These are phyloP conservation scores for Moringa oleifera DNA, from an alignment of 345 rosid species.

Conservation along the genomic window DNA sequence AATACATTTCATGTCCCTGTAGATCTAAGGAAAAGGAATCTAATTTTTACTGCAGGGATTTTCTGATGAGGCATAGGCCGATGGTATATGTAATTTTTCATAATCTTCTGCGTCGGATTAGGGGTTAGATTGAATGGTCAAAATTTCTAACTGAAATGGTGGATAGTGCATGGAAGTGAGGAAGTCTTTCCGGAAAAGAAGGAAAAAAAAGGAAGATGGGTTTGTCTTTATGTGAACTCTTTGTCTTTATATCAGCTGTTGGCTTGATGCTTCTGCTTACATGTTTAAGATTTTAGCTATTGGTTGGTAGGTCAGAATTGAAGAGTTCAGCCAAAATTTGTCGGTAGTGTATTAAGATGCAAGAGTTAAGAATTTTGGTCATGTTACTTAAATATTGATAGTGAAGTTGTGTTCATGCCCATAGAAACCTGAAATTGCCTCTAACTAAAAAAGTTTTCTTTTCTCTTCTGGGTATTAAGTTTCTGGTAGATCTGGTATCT, in stretches of 20 bases:
- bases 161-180: neutral
- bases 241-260: no score
- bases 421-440: neutral
- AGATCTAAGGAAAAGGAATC: neutral
- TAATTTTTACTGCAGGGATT: neutral
- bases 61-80: neutral
- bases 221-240: conserved; percentile 4
- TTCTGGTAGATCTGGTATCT: neutral
- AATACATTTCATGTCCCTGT: neutral
- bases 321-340: no score
- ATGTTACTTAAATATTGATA: no score
- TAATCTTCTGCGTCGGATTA: neutral
- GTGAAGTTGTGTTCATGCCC: no score
- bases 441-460: neutral
- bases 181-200: neutral
- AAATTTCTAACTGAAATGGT: neutral
- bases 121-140: neutral
- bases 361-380: no score
- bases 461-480: neutral
- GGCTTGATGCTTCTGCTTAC: neutral
- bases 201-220: no score
- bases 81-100: neutral
- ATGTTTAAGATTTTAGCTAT: neutral
- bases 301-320: neutral
- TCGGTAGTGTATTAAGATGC: no score